phyloP scores from a whole-genome alignment of 2,329 filamentous ascomycete genomes.

The Phaeophleospora eucalypticola region DNA sequence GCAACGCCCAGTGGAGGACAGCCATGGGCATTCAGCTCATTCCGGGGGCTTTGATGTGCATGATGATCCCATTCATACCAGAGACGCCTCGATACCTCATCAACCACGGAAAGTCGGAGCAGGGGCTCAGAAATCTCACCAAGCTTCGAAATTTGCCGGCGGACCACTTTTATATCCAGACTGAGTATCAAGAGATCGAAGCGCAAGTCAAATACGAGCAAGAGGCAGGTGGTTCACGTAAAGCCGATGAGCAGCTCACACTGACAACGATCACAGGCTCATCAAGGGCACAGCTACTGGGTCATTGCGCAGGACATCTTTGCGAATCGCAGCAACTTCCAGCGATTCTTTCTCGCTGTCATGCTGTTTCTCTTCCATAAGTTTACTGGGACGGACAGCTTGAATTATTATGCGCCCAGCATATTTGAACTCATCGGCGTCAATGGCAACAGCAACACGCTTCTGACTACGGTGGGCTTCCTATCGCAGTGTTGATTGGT shows the following conservation, averaged over 20 bases:
- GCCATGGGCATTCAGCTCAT: constrained; percentile 19
- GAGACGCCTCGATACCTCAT: constrained; percentile 17
- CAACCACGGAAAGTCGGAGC: constrained; percentile 14
- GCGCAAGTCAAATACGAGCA: constrained; percentile 23
- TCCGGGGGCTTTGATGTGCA: constrained; percentile 17
- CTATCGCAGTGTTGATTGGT: constrained; percentile 16
- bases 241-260: not conserved
- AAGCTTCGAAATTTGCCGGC: constrained; percentile 20
- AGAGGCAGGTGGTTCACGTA: constrained; percentile 4
- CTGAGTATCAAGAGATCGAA: constrained; percentile 23
- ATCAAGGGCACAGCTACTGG: constrained; percentile 14
- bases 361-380: too few species aligned
- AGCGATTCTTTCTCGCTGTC: constrained; percentile 18
- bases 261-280: constrained; percentile 1
- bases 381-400: too few species aligned
- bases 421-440: too few species aligned
- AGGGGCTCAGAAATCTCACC: constrained; percentile 15
- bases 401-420: too few species aligned
- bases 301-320: constrained; percentile 16
- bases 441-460: too few species aligned
- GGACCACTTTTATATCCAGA: constrained; percentile 22
- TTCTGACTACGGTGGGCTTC: too few species aligned
- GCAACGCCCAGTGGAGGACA: constrained; percentile 13
- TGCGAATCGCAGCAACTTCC: constrained; percentile 12
- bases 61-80: constrained; percentile 19